Percentiles rank a stretch among this genome's conserved stretches.
phyloP scores from a whole-genome alignment of 768 basidiomycete genomes.

The Trametes sanguinea region DNA sequence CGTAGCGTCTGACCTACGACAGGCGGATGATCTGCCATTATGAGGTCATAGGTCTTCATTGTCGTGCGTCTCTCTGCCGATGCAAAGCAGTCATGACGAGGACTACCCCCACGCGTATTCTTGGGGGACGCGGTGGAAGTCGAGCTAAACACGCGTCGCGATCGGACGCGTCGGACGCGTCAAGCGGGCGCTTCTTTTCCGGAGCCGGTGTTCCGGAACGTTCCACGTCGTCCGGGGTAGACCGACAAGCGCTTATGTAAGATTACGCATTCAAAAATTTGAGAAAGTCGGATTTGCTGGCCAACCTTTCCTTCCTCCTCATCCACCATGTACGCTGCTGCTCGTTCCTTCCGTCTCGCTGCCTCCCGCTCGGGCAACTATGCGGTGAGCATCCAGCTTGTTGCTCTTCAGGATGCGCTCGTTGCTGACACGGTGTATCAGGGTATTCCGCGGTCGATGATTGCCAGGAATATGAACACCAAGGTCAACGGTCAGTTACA shows the following conservation, averaged over 20 bases:
- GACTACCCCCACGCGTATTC: too few relatives aligned
- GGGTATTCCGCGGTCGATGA: conserved; percentile 69
- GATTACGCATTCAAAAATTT: conserved; percentile 28
- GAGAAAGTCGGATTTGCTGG: conserved; percentile 17
- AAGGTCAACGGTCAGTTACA: conserved; percentile 80
- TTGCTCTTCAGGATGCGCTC: background rate
- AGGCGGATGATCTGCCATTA: too few relatives aligned
- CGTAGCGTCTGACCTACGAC: too few relatives aligned
- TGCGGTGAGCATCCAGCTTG: conserved; percentile 47
- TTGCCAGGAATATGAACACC: conserved; percentile 93
- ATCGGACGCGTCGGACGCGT: too few relatives aligned
- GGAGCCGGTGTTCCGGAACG: conserved; percentile 20
- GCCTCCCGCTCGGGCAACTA: conserved; percentile 62
- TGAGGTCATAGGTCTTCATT: too few relatives aligned
- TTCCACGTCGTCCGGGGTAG: conserved; percentile 23
- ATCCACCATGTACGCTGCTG: conserved; percentile 69
- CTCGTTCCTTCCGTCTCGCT: conserved; percentile 62
- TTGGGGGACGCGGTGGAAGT: too few relatives aligned
- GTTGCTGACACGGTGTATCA: conserved; percentile 34
- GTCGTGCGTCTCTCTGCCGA: too few relatives aligned
- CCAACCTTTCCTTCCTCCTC: conserved; percentile 45
- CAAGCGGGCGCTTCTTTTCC: too few relatives aligned
- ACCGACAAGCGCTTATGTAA: conserved; percentile 23
- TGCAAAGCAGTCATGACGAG: too few relatives aligned
- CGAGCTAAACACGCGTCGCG: too few relatives aligned